Evolutionary conservation across 805 yeast genomes (phyloP), one percentile per base, ranked within the genome.

Genomic region (Kodamaea restingae): DNA sequence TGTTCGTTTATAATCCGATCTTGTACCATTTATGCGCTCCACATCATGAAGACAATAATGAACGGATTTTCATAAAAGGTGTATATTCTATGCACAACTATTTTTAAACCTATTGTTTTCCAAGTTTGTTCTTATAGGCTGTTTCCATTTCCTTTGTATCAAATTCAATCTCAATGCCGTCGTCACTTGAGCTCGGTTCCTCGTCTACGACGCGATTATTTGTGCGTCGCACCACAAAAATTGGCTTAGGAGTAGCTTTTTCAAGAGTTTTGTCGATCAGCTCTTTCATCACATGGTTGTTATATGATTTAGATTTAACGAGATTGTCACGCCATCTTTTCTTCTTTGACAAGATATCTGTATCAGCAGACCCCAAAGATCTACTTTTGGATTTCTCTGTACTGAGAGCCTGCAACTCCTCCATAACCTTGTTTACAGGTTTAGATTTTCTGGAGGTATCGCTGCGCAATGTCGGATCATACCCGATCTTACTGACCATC

Each of bases 401-500:
- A 34, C 61, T 55, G 14, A 59, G 38, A 12, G 55, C 54, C 22
- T 49, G 40, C n/a, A 59, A 41, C 28, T 59, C 63, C 24, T 48
- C 45, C 2, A 57, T 36, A 9, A 39, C 15, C 22, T 39, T 36
- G 43, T 18, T 28, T 42, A 20, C 15, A 32, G 9, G 25, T 44
- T 36, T 31, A 28, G 35, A 25, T 32, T 46, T 43, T 7, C 4
- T 25, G n/a, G 10, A 5, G 27, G 42, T 38, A 36, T 39, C 31
- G 6, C 35, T 42, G 20, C 42, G 46, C 6, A 51, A 39, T 11
- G 76, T 70, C 2, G 81, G 81, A 52, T 76, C 80, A 48, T 71
- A 76, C 2, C 82, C 83, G 30, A 76, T 54, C 11, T 58, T 55
- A 14, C 60, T 56, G 12, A 76, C 51, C 25, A 69, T 57, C 2